Conservation (phyloP, 331 rosid genomes). For the Quercus tomentella region DNA sequence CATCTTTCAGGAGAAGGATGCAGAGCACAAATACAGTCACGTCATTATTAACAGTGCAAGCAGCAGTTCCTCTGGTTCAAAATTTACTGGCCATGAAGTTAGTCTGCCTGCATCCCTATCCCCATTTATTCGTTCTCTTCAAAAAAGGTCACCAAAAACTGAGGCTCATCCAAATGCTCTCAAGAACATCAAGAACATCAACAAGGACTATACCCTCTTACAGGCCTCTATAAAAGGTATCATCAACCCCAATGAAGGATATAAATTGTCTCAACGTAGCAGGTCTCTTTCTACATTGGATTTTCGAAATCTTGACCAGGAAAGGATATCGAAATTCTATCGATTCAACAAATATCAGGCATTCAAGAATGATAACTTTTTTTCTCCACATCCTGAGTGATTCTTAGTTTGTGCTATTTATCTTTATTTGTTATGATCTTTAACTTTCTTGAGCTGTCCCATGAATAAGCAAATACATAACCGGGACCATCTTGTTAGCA, state of each 20-base stretch:
- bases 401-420: neutral
- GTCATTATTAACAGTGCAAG: conserved; percentile 32
- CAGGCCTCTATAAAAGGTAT: conserved; percentile 67
- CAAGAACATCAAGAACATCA: conserved; percentile 53
- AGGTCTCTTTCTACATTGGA: conserved; percentile 54
- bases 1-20: conserved; percentile 32
- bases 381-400: neutral
- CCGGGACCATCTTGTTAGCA: neutral
- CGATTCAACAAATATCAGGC: conserved; percentile 24
- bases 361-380: neutral
- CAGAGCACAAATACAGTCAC: conserved; percentile 17
- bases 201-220: conserved; percentile 48
- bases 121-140: conserved; percentile 31
- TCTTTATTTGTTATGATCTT: neutral
- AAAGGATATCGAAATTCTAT: conserved; percentile 23
- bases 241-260: conserved; percentile 44
- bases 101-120: conserved; percentile 43
- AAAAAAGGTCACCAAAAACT: conserved; percentile 39
- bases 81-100: conserved; percentile 5
- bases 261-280: conserved; percentile 26
- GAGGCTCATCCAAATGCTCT: conserved; percentile 70
- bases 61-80: conserved; percentile 32
- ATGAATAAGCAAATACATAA: conserved; percentile 11
- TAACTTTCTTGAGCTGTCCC: neutral
- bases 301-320: conserved; percentile 35